These are phyloP conservation scores for Pseudocercospora vitis DNA, from an alignment of 2,329 filamentous ascomycete genomes.

Conservation along the genomic window DNA sequence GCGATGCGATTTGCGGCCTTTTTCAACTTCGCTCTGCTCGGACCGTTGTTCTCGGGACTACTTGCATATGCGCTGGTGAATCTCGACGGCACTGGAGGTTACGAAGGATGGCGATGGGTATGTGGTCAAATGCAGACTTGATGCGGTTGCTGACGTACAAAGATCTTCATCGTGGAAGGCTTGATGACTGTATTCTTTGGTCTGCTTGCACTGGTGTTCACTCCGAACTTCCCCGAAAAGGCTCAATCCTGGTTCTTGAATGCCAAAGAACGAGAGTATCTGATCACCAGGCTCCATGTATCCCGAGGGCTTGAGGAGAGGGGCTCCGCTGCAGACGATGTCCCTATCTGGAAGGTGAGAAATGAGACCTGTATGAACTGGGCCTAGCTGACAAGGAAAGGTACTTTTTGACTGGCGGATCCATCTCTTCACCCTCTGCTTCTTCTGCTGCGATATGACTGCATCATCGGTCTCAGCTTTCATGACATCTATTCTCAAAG, in stretches of 20 bases:
- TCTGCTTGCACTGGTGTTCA: constrained; percentile 11
- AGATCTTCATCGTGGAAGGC: constrained; percentile 20
- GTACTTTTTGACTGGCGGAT: constrained; percentile 15
- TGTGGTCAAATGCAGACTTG: background rate
- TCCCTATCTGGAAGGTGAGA: constrained; percentile 14
- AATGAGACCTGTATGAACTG: background rate
- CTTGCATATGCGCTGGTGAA: constrained; percentile 16
- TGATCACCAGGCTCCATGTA: constrained; percentile 8
- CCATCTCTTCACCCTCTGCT: constrained; percentile 17
- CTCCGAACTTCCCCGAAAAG: constrained; percentile 15
- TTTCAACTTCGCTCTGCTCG: constrained; percentile 16
- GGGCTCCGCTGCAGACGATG: constrained; percentile 13
- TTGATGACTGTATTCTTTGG: constrained; percentile 20
- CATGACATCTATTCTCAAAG: constrained; percentile 18
- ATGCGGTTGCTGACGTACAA: background rate
- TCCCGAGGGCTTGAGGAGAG: constrained; percentile 14
- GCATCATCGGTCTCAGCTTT: constrained; percentile 16
- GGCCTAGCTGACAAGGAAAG: background rate
- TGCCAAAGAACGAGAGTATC: constrained; percentile 9
- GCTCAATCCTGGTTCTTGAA: constrained; percentile 17
- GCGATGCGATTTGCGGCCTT: constrained; percentile 15
- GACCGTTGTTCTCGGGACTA: constrained; percentile 16
- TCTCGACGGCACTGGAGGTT: constrained; percentile 13
- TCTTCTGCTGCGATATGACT: constrained; percentile 18
- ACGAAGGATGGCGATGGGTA: constrained; percentile 17